Conservation (phyloP, 2,329 filamentous ascomycete genomes). For the Lachnellula suecica region DNA sequence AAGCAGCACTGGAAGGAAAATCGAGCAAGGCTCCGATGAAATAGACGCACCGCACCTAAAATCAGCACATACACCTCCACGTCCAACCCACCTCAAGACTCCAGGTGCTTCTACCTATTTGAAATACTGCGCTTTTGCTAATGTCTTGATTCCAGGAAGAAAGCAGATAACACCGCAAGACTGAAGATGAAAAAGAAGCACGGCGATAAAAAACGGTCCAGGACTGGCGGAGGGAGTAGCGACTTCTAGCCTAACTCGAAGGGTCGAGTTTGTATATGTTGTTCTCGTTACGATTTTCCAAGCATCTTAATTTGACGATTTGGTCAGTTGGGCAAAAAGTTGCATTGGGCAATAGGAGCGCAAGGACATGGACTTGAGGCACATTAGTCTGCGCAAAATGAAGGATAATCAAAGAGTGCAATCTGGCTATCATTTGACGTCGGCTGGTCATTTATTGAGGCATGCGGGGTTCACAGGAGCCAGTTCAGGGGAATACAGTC, state of each 20-base stretch:
- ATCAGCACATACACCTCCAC: not conserved
- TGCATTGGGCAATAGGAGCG: not conserved
- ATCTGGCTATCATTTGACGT: too few species aligned
- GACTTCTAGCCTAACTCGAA: not conserved
- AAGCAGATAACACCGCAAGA: slow-evolving; percentile 28
- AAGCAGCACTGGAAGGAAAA: not conserved
- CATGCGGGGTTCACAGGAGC: too few species aligned
- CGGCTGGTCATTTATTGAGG: too few species aligned
- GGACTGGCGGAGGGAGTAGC: not conserved
- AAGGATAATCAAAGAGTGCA: too few species aligned
- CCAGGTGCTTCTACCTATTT: not conserved
- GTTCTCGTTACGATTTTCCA: not conserved
- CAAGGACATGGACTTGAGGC: not conserved
- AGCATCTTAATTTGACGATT: not conserved
- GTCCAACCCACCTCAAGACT: not conserved
- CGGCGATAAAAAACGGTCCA: slow-evolving; percentile 28
- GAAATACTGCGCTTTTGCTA: not conserved
- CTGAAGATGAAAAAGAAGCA: slow-evolving; percentile 33
- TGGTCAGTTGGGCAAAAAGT: not conserved
- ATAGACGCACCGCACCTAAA: not conserved
- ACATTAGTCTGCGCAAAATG: too few species aligned
- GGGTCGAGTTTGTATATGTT: not conserved
- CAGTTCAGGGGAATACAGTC: too few species aligned
- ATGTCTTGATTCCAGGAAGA: slow-evolving; percentile 21
- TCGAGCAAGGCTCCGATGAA: not conserved